phyloP scores from a whole-genome alignment of 257 asterid species.

The Solanum chiquidenum region DNA sequence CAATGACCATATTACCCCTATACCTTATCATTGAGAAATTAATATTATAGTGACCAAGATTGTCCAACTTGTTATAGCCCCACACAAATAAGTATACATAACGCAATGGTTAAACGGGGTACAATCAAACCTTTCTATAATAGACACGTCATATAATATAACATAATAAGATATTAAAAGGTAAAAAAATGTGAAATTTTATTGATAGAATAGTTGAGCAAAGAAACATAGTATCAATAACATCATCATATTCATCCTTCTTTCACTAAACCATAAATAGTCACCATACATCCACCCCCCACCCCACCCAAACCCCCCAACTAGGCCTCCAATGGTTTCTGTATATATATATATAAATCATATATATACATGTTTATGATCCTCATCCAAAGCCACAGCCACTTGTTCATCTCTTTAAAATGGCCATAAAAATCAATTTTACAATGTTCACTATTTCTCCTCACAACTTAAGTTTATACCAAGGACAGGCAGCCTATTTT shows the following conservation, averaged over 20 bases:
- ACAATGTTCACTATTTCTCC: constrained; percentile 30
- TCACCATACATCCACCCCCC: constrained; percentile 24
- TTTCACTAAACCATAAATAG: constrained; percentile 29
- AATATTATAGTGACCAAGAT: not conserved
- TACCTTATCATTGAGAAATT: not conserved
- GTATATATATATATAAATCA: constrained; percentile 25
- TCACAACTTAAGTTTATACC: constrained; percentile 11
- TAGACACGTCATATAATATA: rapidly evolving
- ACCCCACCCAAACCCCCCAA: constrained; percentile 10
- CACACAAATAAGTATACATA: not conserved
- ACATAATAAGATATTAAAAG: not conserved
- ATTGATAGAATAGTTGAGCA: constrained; percentile 42
- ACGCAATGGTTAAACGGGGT: not conserved
- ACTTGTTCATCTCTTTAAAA: constrained; percentile 8
- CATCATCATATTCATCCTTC: constrained; percentile 38
- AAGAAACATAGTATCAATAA: constrained; percentile 32
- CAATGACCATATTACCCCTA: not conserved
- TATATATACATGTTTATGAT: constrained; percentile 33
- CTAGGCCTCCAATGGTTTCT: constrained; percentile 33
- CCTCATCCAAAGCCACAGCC: constrained; percentile 28
- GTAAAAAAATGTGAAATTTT: constrained; percentile 7
- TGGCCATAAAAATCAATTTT: constrained; percentile 16
- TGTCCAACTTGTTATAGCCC: not conserved
- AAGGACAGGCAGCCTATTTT: constrained; percentile 9
- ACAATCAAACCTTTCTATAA: not conserved